Evolutionary conservation across 108 stramenopile genomes (phyloP).

Genomic region (Epithemia pelagica): DNA sequence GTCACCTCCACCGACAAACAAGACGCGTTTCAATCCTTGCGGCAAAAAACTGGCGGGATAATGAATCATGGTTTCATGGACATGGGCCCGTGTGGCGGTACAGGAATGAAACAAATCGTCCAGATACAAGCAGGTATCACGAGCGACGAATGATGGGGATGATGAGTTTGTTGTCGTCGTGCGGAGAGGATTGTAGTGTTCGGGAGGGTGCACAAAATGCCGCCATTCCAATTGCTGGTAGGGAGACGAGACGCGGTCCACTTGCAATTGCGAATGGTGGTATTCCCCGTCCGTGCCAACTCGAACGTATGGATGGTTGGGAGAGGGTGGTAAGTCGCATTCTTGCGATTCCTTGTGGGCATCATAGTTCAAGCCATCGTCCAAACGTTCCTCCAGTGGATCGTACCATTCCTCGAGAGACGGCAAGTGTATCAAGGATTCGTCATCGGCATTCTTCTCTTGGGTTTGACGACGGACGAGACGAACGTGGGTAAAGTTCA

Average conservation of each 20-base stretch:
- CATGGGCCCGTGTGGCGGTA: slow-evolving; percentile 48
- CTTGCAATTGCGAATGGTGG: background rate
- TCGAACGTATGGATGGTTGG: no score
- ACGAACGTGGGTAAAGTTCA: background rate
- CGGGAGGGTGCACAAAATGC: no score
- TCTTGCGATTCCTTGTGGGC: background rate
- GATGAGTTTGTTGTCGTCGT: background rate
- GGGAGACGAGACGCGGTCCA: background rate
- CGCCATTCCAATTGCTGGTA: background rate
- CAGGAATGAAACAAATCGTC: background rate
- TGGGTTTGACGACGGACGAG: background rate
- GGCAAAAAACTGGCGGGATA: slow-evolving; percentile 68
- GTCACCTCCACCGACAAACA: slow-evolving; percentile 82
- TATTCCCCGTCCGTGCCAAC: background rate
- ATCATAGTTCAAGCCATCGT: background rate
- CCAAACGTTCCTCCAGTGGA: background rate
- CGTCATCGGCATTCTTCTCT: no score
- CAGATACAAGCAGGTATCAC: background rate
- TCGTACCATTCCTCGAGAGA: no score
- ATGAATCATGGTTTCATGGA: slow-evolving; percentile 71
- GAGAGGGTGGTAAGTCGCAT: background rate
- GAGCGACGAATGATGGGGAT: no score
- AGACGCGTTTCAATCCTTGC: slow-evolving; percentile 34
- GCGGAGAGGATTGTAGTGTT: no score
- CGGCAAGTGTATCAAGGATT: no score